Conservation (phyloP, 345 rosid species). For the Salix dunnii region DNA sequence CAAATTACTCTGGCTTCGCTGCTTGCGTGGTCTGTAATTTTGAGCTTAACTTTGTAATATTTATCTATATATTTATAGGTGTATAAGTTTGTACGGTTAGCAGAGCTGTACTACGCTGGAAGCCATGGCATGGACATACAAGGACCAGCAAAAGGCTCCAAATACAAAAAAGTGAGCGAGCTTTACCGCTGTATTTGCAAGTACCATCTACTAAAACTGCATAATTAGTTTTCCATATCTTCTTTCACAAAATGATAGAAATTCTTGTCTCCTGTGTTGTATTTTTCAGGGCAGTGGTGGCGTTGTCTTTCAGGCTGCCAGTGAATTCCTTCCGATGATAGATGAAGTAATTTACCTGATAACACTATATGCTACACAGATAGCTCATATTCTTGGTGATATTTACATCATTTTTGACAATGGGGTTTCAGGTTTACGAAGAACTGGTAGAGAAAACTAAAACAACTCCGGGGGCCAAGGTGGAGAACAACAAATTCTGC, state of each 20-base stretch:
- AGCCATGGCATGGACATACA: slow-evolving; percentile 66
- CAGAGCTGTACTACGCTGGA: slow-evolving; percentile 48
- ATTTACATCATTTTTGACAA: background rate
- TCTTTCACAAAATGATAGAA: background rate
- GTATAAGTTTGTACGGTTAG: slow-evolving; percentile 40
- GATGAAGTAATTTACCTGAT: slow-evolving; percentile 30
- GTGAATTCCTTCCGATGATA: slow-evolving; percentile 41
- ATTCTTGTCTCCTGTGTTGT: background rate
- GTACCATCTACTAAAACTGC: background rate
- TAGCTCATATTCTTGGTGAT: background rate
- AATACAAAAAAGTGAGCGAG: slow-evolving; percentile 27
- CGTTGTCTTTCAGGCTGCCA: slow-evolving; percentile 50
- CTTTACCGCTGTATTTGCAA: slow-evolving; percentile 16
- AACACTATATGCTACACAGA: background rate
- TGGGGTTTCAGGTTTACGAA: background rate
- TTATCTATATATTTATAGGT: slow-evolving; percentile 28
- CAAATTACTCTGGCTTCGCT: background rate
- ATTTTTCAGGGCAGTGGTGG: slow-evolving; percentile 33
- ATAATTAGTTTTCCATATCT: slow-evolving; percentile 25
- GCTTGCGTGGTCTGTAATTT: background rate
- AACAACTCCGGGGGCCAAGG: slow-evolving; percentile 37
- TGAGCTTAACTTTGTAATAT: background rate
- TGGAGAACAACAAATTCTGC: slow-evolving; percentile 51
- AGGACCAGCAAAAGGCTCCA: slow-evolving; percentile 35
- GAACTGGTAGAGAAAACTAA: slow-evolving; percentile 26